phyloP scores from a whole-genome alignment of 805 yeast species.

The Brettanomyces sp. region DNA sequence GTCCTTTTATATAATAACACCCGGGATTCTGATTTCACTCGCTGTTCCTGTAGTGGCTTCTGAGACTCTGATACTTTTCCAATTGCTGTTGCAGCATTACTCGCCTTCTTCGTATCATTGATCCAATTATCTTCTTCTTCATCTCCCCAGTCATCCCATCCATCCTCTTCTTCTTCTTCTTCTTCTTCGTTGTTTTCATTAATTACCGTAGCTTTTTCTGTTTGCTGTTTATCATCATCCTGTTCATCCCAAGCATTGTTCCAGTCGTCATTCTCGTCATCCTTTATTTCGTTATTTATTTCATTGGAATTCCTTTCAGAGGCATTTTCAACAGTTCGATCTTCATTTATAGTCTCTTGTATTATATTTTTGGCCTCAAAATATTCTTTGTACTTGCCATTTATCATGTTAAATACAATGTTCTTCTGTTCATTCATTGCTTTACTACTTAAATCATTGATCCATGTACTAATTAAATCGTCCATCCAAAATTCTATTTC shows the following conservation, averaged over 20 bases:
- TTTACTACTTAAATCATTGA: slow-evolving; percentile 15
- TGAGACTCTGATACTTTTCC: slow-evolving; percentile 1
- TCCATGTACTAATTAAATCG: slow-evolving; percentile 22
- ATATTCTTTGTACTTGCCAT: slow-evolving; percentile 5
- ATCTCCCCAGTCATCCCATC: slow-evolving; percentile 19
- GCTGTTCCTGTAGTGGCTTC: not conserved
- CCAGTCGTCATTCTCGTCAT: slow-evolving; percentile 12
- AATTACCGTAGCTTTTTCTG: not conserved
- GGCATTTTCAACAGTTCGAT: not conserved
- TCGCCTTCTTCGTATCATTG: slow-evolving; percentile 11
- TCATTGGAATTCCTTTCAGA: not conserved
- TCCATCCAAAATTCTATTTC: slow-evolving; percentile 27
- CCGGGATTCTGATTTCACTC: not conserved
- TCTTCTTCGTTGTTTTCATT: slow-evolving; percentile 6
- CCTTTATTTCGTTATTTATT: slow-evolving; percentile 4
- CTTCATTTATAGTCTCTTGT: not conserved
- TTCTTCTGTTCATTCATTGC: slow-evolving; percentile 19
- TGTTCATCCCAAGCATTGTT: slow-evolving; percentile 8
- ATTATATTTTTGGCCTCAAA: not conserved
- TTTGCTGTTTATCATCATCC: slow-evolving; percentile 3
- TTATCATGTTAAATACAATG: slow-evolving; percentile 10
- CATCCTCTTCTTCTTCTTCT: slow-evolving; percentile 10
- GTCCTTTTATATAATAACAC: slow-evolving; percentile 12
- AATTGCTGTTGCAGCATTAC: slow-evolving; percentile 11
- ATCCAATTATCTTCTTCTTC: slow-evolving; percentile 11